phyloP scores from a whole-genome alignment of 345 rosid species.

The Adansonia digitata region DNA sequence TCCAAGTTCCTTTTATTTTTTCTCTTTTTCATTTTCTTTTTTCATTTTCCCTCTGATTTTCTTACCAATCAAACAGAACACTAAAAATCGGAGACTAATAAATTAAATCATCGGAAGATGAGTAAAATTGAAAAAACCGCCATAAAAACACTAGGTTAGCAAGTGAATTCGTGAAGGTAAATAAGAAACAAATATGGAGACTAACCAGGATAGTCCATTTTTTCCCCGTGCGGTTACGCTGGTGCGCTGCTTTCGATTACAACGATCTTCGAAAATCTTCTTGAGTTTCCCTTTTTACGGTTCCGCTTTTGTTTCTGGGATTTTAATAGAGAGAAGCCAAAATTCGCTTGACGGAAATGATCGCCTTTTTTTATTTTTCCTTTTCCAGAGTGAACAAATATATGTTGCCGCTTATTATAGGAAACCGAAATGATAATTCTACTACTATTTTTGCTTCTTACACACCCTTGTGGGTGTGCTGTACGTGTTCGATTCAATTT shows the following conservation, averaged over 20 bases:
- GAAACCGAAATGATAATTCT: background rate
- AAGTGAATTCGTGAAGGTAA: background rate
- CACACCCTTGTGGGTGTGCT: too few species aligned
- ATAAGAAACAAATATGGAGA: background rate
- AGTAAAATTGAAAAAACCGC: background rate
- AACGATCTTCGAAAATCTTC: constrained; percentile 17
- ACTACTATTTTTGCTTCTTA: constrained; percentile 10
- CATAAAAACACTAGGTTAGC: constrained; percentile 3
- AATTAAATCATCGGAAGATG: background rate
- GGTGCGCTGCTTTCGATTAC: background rate
- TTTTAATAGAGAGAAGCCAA: background rate
- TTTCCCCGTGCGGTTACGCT: background rate
- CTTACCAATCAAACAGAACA: constrained; percentile 12
- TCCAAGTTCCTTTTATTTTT: background rate
- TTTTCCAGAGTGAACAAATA: background rate
- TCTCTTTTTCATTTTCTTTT: background rate
- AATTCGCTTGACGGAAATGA: constrained; percentile 11
- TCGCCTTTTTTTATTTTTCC: background rate
- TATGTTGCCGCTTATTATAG: background rate
- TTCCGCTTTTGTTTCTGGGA: background rate
- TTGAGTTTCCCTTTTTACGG: background rate
- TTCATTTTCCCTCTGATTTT: background rate
- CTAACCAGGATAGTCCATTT: constrained; percentile 45
- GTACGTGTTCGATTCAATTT: too few species aligned
- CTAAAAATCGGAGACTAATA: background rate